These are phyloP conservation scores for Aspergillus sp. DNA, from an alignment of 2,329 filamentous ascomycete genomes.

Conservation along the genomic window DNA sequence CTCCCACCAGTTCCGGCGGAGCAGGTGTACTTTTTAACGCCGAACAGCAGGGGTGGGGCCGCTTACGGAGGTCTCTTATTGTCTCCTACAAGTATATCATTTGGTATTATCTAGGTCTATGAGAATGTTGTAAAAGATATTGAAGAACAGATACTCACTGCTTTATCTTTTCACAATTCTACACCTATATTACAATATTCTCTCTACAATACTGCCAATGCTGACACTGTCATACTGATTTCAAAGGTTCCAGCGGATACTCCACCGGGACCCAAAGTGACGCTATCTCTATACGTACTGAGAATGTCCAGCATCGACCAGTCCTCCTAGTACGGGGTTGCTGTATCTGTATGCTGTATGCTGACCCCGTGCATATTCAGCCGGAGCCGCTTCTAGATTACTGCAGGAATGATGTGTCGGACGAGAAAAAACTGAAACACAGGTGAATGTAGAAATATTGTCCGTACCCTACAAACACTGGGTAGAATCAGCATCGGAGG, in stretches of 20 bases:
- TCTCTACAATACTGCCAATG: not conserved
- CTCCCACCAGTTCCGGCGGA: slow-evolving; percentile 24
- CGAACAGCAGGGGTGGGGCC: slow-evolving; percentile 2
- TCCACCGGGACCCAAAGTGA: not conserved
- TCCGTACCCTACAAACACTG: not conserved
- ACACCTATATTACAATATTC: too few relatives aligned
- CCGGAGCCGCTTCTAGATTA: too few relatives aligned
- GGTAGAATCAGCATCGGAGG: not conserved
- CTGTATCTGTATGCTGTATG: not conserved
- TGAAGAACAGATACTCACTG: not conserved
- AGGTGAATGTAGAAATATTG: too few relatives aligned
- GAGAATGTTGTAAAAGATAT: not conserved
- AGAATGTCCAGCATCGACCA: not conserved
- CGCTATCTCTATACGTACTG: not conserved
- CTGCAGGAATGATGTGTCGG: too few relatives aligned
- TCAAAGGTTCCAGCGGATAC: not conserved
- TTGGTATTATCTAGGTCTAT: not conserved
- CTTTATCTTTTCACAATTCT: too few relatives aligned
- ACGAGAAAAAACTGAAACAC: too few relatives aligned
- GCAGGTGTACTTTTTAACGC: slow-evolving; percentile 27
- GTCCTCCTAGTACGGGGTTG: not conserved
- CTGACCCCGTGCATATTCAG: too few relatives aligned
- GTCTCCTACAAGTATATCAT: not conserved
- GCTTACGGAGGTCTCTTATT: not conserved
- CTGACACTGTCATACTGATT: not conserved